Conservation (phyloP, 2,329 filamentous ascomycete species). For the Alternaria arborescens region DNA sequence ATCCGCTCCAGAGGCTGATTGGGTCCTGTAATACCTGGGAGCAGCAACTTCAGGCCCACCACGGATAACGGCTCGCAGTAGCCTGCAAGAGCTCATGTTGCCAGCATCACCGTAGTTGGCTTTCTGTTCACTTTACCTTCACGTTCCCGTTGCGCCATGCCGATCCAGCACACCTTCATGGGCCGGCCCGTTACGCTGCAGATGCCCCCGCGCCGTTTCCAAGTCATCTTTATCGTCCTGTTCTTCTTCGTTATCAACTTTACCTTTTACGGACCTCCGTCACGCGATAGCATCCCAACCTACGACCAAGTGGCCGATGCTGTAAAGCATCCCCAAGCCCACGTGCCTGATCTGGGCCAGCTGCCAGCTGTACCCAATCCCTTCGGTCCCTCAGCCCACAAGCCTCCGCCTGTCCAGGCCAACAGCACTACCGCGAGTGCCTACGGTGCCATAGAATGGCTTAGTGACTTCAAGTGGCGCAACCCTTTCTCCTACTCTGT, state of each 20-base stretch:
- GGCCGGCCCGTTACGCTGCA: constrained; percentile 45
- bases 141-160: constrained; percentile 34
- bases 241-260: constrained; percentile 45
- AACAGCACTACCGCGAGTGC: constrained; percentile 71
- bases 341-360: constrained; percentile 39
- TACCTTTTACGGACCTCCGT: constrained; percentile 49
- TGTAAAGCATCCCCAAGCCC: constrained; percentile 51
- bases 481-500: constrained; percentile 86
- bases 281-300: constrained; percentile 47
- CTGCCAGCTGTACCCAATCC: constrained; percentile 62
- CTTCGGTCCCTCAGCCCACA: constrained; percentile 74
- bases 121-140: constrained; percentile 4
- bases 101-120: constrained; percentile 21
- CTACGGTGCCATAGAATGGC: constrained; percentile 79
- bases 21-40: not conserved
- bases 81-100: constrained; percentile 5
- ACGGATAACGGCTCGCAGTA: constrained; percentile 23
- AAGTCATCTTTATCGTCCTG: constrained; percentile 52
- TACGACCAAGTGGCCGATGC: constrained; percentile 48
- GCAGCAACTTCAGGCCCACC: constrained; percentile 9
- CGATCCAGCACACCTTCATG: constrained; percentile 44
- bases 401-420: constrained; percentile 78
- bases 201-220: constrained; percentile 58
- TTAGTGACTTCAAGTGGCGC: constrained; percentile 88
- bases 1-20: not conserved